phyloP scores from a whole-genome alignment of 257 asterid species.

The Solanum appendiculatum region DNA sequence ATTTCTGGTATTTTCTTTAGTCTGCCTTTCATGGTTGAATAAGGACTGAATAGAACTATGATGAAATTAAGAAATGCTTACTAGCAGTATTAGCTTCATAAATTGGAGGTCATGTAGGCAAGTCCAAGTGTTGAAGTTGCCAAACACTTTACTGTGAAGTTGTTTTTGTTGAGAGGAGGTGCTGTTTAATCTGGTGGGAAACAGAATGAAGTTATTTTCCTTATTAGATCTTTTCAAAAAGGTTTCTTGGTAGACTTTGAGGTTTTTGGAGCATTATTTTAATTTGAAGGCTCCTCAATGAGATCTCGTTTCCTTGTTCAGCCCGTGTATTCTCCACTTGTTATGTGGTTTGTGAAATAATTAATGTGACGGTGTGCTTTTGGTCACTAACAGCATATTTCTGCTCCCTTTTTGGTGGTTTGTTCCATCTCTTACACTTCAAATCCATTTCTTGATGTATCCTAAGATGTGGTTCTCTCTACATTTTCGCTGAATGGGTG shows the following conservation, averaged over 20 bases:
- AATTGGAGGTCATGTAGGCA: neutral
- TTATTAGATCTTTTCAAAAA: neutral
- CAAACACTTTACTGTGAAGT: neutral
- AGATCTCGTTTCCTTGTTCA: neutral
- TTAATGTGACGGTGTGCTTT: neutral
- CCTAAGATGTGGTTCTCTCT: neutral
- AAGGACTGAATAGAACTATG: neutral
- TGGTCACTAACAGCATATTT: neutral
- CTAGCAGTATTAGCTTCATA: neutral
- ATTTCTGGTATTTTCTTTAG: neutral
- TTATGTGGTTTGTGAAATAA: neutral
- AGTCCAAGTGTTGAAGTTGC: neutral
- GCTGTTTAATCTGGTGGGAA: neutral
- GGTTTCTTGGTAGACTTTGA: neutral
- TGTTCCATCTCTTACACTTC: neutral
- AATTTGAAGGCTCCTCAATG: neutral
- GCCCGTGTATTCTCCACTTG: neutral
- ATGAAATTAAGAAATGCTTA: neutral
- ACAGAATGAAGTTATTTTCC: neutral
- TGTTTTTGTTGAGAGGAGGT: neutral
- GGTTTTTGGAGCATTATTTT: neutral
- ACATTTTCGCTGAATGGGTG: neutral
- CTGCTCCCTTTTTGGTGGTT: neutral
- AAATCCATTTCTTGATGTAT: neutral
- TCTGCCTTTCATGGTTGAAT: neutral